Evolutionary conservation across 495 filamentous ascomycete species (phyloP).

Genomic region (Umbilicaria muhlenbergii): DNA sequence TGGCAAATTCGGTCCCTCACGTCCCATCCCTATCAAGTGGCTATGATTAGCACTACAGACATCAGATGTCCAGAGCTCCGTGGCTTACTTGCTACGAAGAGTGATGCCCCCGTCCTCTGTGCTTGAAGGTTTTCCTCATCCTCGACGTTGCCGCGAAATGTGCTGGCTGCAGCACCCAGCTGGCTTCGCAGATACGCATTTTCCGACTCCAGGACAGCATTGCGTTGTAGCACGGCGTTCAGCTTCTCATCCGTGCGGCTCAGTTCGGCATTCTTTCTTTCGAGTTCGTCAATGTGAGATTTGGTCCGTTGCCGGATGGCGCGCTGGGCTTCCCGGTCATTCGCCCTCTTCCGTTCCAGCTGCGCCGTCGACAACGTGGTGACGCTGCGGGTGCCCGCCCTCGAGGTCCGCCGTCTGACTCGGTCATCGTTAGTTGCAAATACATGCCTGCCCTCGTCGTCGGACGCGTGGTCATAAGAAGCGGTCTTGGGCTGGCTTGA

Average conservation of each 20-base stretch:
- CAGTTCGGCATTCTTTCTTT: conserved; percentile 55
- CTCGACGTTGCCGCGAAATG: conserved; percentile 1
- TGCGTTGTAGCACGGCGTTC: conserved; percentile 50
- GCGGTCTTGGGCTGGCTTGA: no score
- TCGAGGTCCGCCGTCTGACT: no score
- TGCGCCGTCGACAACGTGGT: conserved; percentile 18
- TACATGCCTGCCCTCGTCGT: no score
- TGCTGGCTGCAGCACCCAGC: conserved; percentile 26
- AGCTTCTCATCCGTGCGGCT: conserved; percentile 69
- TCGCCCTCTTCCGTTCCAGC: conserved; percentile 66
- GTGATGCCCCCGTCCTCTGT: no score
- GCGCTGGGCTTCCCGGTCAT: conserved; percentile 77
- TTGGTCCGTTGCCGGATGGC: conserved; percentile 75
- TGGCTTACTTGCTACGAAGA: no score
- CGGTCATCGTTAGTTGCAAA: no score
- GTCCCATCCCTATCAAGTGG: no score
- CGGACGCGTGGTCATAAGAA: no score
- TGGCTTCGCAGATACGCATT: conserved; percentile 51
- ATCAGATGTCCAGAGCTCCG: no score
- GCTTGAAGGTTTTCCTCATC: conserved; percentile 3
- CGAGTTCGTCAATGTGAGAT: conserved; percentile 60
- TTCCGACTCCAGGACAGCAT: conserved; percentile 53
- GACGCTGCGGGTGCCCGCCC: no score
- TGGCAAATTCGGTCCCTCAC: no score
- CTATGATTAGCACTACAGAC: no score